A percentile compares a stretch with the other conserved stretches of the same genome.
Evolutionary conservation across 441 rosid genomes (phyloP).

Genomic region (Brassica hybrid): DNA sequence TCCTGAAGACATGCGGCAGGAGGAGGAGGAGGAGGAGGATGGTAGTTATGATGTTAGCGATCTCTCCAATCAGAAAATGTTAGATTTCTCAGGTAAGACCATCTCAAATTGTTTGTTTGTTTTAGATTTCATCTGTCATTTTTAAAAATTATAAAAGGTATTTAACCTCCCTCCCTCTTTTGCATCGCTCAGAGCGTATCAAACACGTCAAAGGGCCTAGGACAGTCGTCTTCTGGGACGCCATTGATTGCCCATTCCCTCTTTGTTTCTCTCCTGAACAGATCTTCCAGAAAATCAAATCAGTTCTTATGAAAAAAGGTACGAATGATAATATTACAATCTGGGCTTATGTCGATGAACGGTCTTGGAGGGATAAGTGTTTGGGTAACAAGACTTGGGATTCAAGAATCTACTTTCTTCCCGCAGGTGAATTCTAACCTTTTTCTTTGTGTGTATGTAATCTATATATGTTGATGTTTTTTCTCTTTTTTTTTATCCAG

Average conservation of each 20-base stretch:
- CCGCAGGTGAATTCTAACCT: background rate
- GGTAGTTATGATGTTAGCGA: background rate
- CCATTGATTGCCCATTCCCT: background rate
- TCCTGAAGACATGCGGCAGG: background rate
- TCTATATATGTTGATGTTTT: background rate
- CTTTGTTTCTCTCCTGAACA: background rate
- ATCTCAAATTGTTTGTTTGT: background rate
- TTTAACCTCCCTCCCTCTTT: background rate
- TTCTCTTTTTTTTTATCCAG: background rate
- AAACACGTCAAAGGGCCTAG: background rate
- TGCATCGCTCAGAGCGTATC: background rate
- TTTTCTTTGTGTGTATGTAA: background rate
- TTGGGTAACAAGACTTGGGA: background rate
- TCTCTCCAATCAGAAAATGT: background rate
- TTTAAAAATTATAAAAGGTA: background rate
- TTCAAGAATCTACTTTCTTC: slow-evolving; percentile 1
- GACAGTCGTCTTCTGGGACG: background rate
- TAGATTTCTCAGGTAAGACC: background rate
- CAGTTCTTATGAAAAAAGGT: background rate
- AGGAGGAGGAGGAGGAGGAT: background rate
- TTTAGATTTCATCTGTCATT: background rate
- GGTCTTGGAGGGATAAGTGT: background rate
- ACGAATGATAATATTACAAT: background rate
- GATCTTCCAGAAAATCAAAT: background rate
- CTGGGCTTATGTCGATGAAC: background rate